Base-by-base conservation (phyloP, 2,329 filamentous ascomycete species). In the Hymenoscyphus infarciens region DNA sequence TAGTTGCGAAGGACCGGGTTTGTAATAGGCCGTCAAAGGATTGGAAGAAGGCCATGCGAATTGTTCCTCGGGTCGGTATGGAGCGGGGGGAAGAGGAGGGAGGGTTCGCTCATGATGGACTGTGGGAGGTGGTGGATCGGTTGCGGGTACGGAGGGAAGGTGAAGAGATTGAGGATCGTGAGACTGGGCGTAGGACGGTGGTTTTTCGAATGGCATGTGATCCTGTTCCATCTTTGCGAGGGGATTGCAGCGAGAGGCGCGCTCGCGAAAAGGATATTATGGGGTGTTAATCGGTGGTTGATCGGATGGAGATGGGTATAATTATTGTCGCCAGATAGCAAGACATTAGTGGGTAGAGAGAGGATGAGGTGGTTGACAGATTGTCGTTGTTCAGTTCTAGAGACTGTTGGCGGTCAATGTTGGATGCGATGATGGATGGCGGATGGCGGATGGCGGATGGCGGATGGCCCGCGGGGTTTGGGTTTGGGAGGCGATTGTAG, bases 1-100 rank as follows among this genome's bases (percentile, higher is more conserved):
- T 15, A 71, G 61, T 49, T 70, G 65, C 7, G 72, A 69, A 10
- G 71, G 70, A 7, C 70, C 70, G 19, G 73, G 68, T 55, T 73
- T 71, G 57, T 74, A 73, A 62, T 73, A 74, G 45, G 71, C 71
- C 15, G 70, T 73, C 56, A 74, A 61, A 63, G 72, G 72, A 61
- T 74, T 74, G 25, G 71, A 72, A 15, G 71, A 74, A 5, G 72
- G 72, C 72, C 72, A 74, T 52, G 64, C 62, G 55, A 68, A 70
- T 57, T 65, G 67, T 29, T 73, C 71, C 59, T 70, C 70, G 25
- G 67, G 45, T 52, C 69, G 66, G 52, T 63, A 66, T 62, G 66
- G 65, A 25, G 68, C 61, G n/a, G 62, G 53, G 42, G 71, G 71
- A 27, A 73, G 58, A 11, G 71, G 72, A 45, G 73, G 73, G 22